Evolutionary conservation across 495 filamentous ascomycete species (phyloP).

Genomic region (Neurospora hispaniola): DNA sequence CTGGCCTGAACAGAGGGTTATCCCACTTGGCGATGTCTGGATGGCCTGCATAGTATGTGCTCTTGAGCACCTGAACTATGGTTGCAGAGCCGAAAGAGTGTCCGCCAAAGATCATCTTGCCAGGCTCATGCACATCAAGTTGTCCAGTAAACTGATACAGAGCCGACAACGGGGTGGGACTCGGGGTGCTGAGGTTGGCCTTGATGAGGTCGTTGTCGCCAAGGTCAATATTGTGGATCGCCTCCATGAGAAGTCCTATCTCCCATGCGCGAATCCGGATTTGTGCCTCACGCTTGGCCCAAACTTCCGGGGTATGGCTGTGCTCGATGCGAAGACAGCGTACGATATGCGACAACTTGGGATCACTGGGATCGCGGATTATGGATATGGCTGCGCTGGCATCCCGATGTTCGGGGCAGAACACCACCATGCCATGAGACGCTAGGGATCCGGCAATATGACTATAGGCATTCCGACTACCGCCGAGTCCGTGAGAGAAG

Average conservation of each 20-base stretch:
- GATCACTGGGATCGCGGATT: conserved; percentile 38
- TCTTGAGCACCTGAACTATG: conserved; percentile 62
- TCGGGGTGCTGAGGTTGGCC: conserved; percentile 33
- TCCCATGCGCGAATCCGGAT: conserved; percentile 66
- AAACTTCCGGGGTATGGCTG: conserved; percentile 42
- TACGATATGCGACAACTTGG: conserved; percentile 23
- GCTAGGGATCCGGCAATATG: conserved; percentile 60
- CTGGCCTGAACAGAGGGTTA: conserved; percentile 40
- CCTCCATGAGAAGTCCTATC: conserved; percentile 50
- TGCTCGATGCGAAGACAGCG: conserved; percentile 44
- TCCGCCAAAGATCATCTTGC: conserved; percentile 57
- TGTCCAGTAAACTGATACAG: conserved; percentile 40
- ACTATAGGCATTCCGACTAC: conserved; percentile 64
- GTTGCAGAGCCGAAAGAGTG: conserved; percentile 70
- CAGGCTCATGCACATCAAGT: conserved; percentile 58
- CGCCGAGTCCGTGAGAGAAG: conserved; percentile 73
- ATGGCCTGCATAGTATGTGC: conserved; percentile 46
- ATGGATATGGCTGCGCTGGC: conserved; percentile 57
- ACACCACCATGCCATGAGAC: conserved; percentile 62
- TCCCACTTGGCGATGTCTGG: conserved; percentile 17
- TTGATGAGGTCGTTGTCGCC: conserved; percentile 25
- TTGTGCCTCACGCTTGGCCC: conserved; percentile 51
- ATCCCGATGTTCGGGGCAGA: conserved; percentile 69
- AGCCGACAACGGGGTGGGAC: conserved; percentile 24
- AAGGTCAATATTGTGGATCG: conserved; percentile 49